Evolutionary conservation across 2,329 filamentous ascomycete genomes (phyloP), one percentile per base, ranked within the genome.

Genomic region (Ilyonectria destructans): DNA sequence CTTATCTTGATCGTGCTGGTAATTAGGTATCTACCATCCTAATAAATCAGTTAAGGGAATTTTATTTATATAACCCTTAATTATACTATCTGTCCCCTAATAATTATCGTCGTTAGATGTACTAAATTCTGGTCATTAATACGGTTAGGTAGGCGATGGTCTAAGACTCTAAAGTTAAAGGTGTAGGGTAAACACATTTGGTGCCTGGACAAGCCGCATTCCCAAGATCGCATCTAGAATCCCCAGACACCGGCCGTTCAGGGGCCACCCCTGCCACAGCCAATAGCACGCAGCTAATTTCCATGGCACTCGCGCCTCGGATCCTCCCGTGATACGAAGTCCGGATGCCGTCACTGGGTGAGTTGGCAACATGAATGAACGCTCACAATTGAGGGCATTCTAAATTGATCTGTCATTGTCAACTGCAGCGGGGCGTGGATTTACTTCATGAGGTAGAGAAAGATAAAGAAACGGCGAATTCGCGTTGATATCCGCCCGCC

Each of bases 231-330:
- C 43, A 46, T 57, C 52, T 19, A 23, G 40, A 62, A 29, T 31
- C 9, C 33, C 21, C 3, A 15, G 43, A 21, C 46, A 19, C 48
- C 37, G 37, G 48, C 35, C 15, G 21, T 26, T 26, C 57, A 60
- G 55, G 62, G 62, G 62, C 19, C 33, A 49, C 49, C 21, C 19
- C 6, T 13, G 56, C n/a, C 4, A 17, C 17, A 23, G 63, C 63
- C 63, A 65, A 65, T 65, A 26, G 46, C 51, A 43, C 23, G 49
- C 43, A 10, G 9, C 23, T 15, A 65, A 65, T 65, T 61, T 61
- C 40, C 57, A 57, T 33, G 19, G 45, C 23, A 49, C 40, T 59
- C 49, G 9, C 62, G 58, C 56, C 17, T 37, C 57, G 57, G 49
- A 51, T 61, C 21, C 45, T 52, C 58, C 45, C 52, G 52, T 29